A percentile compares a stretch with the other conserved stretches of the same genome.
These are phyloP conservation scores for Amanita polypyramis DNA, from an alignment of 768 basidiomycete species.

Conservation along the genomic window DNA sequence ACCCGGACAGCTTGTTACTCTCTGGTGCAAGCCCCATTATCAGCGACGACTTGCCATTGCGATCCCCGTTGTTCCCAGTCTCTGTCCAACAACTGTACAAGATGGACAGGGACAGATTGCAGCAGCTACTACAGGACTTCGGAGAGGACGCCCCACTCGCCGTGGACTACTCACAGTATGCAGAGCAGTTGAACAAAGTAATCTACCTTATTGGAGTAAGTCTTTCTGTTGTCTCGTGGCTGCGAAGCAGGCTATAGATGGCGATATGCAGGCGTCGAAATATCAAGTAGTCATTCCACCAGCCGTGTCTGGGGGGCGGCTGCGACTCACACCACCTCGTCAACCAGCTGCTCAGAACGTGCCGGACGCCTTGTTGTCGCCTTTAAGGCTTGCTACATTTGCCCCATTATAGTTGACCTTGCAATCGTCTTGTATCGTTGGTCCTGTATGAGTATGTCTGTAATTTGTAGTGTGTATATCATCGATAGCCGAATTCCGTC, in stretches of 20 bases:
- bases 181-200: neutral
- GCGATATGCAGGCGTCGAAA: neutral
- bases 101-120: neutral
- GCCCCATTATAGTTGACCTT: too few species aligned
- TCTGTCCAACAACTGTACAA: neutral
- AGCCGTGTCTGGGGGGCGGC: neutral
- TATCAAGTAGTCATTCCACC: neutral
- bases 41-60: too few species aligned
- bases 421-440: too few species aligned
- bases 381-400: too few species aligned
- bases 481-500: too few species aligned
- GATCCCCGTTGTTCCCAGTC: neutral
- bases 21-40: too few species aligned
- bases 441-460: too few species aligned
- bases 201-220: neutral
- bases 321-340: neutral
- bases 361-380: neutral
- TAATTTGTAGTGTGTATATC: too few species aligned
- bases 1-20: too few species aligned
- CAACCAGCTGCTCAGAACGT: neutral
- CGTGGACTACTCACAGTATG: neutral
- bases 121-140: neutral
- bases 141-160: neutral
- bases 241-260: neutral
- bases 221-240: neutral